These are phyloP conservation scores for Peronosclerospora sorghi DNA, from an alignment of 352 stramenopile genomes.

Conservation along the genomic window DNA sequence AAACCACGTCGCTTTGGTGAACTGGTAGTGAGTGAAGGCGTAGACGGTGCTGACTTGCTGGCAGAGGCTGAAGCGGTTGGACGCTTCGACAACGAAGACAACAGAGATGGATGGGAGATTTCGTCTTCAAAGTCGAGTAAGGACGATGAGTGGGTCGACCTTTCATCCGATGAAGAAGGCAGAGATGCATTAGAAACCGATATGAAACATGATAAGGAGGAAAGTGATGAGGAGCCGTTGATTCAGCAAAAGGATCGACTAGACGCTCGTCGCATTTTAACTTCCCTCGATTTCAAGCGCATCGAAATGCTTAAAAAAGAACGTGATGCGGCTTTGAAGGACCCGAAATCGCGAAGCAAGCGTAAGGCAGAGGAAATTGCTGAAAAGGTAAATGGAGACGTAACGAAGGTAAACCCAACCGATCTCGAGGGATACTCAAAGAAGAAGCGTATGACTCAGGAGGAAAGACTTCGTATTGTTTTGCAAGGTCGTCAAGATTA, in stretches of 20 bases:
- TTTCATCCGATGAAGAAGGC: slow-evolving; percentile 51
- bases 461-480: slow-evolving; percentile 72
- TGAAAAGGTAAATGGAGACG: slow-evolving; percentile 32
- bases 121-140: slow-evolving; percentile 53
- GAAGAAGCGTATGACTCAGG: slow-evolving; percentile 82
- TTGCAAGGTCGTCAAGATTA: slow-evolving; percentile 88
- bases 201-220: slow-evolving; percentile 23
- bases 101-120: slow-evolving; percentile 76
- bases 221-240: slow-evolving; percentile 26
- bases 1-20: slow-evolving; percentile 88
- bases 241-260: slow-evolving; percentile 67
- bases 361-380: slow-evolving; percentile 67
- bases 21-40: slow-evolving; percentile 81
- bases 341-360: slow-evolving; percentile 72
- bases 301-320: slow-evolving; percentile 88
- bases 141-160: slow-evolving; percentile 66
- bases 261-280: slow-evolving; percentile 81
- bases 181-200: slow-evolving; percentile 36
- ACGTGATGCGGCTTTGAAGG: slow-evolving; percentile 62
- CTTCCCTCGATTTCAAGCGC: slow-evolving; percentile 81
- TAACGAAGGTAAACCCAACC: slow-evolving; percentile 61
- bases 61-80: slow-evolving; percentile 60
- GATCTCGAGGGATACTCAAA: slow-evolving; percentile 84
- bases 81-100: slow-evolving; percentile 74
- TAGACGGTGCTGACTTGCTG: slow-evolving; percentile 94